A percentile compares a stretch with the other conserved stretches of the same genome.
Conservation (phyloP, 2,329 filamentous ascomycete species). For the Nectriaceae sp. region DNA sequence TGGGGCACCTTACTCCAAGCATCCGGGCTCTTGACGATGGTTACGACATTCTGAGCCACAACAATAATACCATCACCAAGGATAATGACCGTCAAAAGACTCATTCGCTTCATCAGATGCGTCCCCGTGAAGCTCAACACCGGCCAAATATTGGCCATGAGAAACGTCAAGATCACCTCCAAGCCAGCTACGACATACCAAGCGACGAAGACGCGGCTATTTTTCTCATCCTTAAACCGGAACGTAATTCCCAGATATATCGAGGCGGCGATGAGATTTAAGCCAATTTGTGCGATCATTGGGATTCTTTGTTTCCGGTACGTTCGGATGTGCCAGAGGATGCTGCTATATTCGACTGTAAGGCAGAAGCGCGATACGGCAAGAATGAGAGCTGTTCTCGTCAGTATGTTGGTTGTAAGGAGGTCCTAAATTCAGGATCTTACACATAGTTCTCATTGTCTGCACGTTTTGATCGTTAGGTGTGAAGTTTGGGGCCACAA, state of each 20-base stretch:
- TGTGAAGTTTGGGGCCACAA: constrained; percentile 53
- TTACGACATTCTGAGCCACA: constrained; percentile 53
- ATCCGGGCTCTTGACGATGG: constrained; percentile 44
- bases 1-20: constrained; percentile 37
- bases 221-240: constrained; percentile 33
- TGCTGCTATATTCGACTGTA: constrained; percentile 53
- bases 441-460: constrained; percentile 45
- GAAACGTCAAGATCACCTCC: constrained; percentile 55
- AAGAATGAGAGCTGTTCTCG: constrained; percentile 43
- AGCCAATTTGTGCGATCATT: constrained; percentile 36
- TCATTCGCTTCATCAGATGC: constrained; percentile 64
- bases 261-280: constrained; percentile 37
- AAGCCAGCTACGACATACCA: constrained; percentile 57
- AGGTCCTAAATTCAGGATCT: constrained; percentile 5
- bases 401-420: background rate
- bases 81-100: constrained; percentile 65
- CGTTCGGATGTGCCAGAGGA: constrained; percentile 44
- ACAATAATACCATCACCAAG: constrained; percentile 67
- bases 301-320: constrained; percentile 39
- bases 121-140: constrained; percentile 63
- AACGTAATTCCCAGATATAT: constrained; percentile 47
- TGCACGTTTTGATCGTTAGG: constrained; percentile 38
- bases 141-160: constrained; percentile 54
- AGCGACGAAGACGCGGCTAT: constrained; percentile 37
- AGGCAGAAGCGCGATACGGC: constrained; percentile 55